A percentile compares a stretch with the other conserved stretches of the same genome.
These are phyloP conservation scores for Globisporangium ultimum DNA, from an alignment of 352 stramenopile species.

Conservation along the genomic window DNA sequence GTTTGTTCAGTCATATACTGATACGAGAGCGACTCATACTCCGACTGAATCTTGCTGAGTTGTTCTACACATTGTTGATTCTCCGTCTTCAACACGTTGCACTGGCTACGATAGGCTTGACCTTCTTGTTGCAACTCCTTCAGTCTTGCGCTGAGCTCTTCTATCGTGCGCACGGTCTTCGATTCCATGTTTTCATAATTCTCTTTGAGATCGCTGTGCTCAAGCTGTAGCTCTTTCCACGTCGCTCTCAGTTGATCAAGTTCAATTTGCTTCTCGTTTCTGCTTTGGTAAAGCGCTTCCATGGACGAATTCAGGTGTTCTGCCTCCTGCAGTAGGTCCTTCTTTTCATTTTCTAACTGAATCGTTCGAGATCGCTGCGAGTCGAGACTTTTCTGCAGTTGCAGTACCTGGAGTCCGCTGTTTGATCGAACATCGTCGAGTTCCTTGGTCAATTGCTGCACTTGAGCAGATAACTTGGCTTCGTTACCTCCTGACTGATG, in stretches of 20 bases:
- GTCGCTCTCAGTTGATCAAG: constrained; percentile 47
- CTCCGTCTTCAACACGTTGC: constrained; percentile 18
- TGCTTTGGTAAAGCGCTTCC: constrained; percentile 45
- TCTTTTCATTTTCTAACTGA: constrained; percentile 60
- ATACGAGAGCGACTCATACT: constrained; percentile 23
- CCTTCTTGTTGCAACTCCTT: constrained; percentile 29
- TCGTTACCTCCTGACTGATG: constrained; percentile 34
- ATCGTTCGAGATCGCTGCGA: constrained; percentile 33
- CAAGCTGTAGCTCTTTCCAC: constrained; percentile 45
- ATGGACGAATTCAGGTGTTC: constrained; percentile 55
- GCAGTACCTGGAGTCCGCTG: constrained; percentile 42
- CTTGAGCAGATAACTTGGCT: constrained; percentile 31
- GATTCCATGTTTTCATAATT: constrained; percentile 40
- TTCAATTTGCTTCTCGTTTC: constrained; percentile 56
- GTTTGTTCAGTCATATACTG: constrained; percentile 25
- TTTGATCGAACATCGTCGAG: constrained; percentile 34
- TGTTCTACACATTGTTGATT: constrained; percentile 12
- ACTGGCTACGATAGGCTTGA: constrained; percentile 15
- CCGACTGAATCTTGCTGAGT: constrained; percentile 16
- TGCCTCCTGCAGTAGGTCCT: constrained; percentile 61
- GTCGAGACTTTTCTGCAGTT: constrained; percentile 60
- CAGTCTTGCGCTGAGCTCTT: constrained; percentile 28
- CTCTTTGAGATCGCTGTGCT: constrained; percentile 59
- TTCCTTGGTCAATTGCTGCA: constrained; percentile 48
- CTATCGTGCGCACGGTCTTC: constrained; percentile 29